Base-by-base conservation (phyloP, 345 rosid genomes). In the Eucalyptus caleyi region DNA sequence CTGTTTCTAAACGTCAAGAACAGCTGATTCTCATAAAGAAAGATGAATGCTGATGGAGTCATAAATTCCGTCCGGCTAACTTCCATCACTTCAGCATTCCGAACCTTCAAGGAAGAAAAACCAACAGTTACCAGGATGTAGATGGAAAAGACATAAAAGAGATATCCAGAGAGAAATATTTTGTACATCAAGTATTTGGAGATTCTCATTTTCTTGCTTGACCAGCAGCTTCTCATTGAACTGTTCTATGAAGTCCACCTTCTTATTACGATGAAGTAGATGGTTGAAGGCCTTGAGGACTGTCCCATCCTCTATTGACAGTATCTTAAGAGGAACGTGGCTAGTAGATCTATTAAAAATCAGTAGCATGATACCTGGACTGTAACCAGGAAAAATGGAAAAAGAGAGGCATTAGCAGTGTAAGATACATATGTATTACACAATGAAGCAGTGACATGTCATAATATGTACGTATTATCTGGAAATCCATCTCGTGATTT, bases 221-320 rank as follows among this genome's bases (percentile, higher is more conserved):
- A 97, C 99, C 93, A 97, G 99, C 92, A 97, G 99, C 92, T 97
- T 97, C 89, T 97, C 99, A 90, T 97, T 97, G 92, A 97, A 97
- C 59, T 97, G 99, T 92, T 97, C 99, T 26, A 97, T 97, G 92
- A 98, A 98, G 89, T 98, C 99, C 91, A 98, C 99, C 96, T 97
- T 97, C 94, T 97, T 98, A 92, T 96, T 97, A 60, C 97, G 95
- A 92, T 96, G 98, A 91, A 98, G 98, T 82, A 98, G 94, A 93
- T 98, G 99, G 90, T 94, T 92, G 88, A 98, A 98, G 59, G 96
- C 92, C 93, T 97, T 97, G 90, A 98, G 99, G 91, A 98, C 98
- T 10, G 96, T 95, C 86, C 99, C 99, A 93, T 98, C 99, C 94
- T 98, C 99, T 91, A 98, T 98, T 19, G 99, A 97, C 15, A 98